A percentile compares a stretch with the other conserved stretches of the same genome.
Evolutionary conservation across 2,329 filamentous ascomycete species (phyloP).

Genomic region (Dryadomyces sulphureus): DNA sequence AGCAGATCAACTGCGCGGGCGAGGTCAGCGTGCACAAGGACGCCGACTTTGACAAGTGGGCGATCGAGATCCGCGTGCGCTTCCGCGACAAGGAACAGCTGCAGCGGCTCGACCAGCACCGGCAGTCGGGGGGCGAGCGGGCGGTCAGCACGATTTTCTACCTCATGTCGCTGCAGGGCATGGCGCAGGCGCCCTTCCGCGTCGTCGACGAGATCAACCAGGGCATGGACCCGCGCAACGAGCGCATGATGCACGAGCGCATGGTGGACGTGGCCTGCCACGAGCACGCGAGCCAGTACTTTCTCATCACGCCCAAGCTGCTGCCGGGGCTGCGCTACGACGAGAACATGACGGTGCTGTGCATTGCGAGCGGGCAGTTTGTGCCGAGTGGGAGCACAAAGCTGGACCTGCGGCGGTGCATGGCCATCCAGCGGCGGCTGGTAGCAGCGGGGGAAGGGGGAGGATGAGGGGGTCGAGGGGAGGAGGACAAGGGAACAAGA

Average conservation of each 20-base stretch:
- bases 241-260: constrained; percentile 92
- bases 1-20: constrained; percentile 85
- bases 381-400: constrained; percentile 40
- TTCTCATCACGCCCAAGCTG: constrained; percentile 94
- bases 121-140: constrained; percentile 90
- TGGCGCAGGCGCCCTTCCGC: constrained; percentile 89
- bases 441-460: constrained; percentile 1
- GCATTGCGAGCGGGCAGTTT: constrained; percentile 78
- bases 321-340: constrained; percentile 77
- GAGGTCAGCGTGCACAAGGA: constrained; percentile 82
- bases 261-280: constrained; percentile 96
- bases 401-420: constrained; percentile 27
- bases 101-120: constrained; percentile 75
- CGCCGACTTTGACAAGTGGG: constrained; percentile 87
- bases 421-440: constrained; percentile 8
- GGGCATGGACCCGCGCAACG: constrained; percentile 97
- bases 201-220: constrained; percentile 99
- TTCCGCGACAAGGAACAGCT: constrained; percentile 80
- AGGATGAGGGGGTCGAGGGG: background rate
- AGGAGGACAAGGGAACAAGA: background rate
- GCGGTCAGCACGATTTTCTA: constrained; percentile 98
- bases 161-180: constrained; percentile 90
- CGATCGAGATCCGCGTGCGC: constrained; percentile 84
- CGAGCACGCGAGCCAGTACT: constrained; percentile 72
- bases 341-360: constrained; percentile 79